A percentile compares a stretch with the other conserved stretches of the same genome.
Evolutionary conservation across 116 monocot genomes (phyloP).

Genomic region (Zostera marina): DNA sequence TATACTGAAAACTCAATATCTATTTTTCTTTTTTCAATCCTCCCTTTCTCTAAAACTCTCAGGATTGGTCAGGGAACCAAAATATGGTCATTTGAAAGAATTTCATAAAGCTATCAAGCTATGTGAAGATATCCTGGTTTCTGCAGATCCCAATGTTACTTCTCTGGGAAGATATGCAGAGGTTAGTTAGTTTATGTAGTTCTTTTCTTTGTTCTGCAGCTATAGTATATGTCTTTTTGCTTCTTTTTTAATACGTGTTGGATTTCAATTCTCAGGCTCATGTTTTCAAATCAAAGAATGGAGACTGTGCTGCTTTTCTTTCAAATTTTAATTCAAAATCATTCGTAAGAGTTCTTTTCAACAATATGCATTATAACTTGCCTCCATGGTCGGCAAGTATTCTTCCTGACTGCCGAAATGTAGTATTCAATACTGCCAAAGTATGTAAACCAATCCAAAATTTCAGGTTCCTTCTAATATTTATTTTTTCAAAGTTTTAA

Average conservation of each 20-base stretch:
- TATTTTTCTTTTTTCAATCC: neutral
- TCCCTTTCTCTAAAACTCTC: slow-evolving; percentile 4
- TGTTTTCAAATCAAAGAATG: slow-evolving; percentile 54
- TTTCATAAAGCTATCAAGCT: slow-evolving; percentile 84
- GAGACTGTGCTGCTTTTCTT: slow-evolving; percentile 94
- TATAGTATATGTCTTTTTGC: neutral
- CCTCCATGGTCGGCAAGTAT: slow-evolving; percentile 98
- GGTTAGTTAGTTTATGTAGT: slow-evolving; percentile 16
- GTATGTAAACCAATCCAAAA: slow-evolving; percentile 13
- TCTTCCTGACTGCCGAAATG: slow-evolving; percentile 80
- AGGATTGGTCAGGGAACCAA: slow-evolving; percentile 83
- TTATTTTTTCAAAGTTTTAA: neutral
- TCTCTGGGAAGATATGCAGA: slow-evolving; percentile 63
- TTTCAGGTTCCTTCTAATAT: neutral
- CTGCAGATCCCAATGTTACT: slow-evolving; percentile 64
- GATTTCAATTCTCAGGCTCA: slow-evolving; percentile 43
- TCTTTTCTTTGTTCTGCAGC: neutral
- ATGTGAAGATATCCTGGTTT: slow-evolving; percentile 77
- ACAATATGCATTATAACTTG: slow-evolving; percentile 75
- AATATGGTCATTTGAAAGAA: slow-evolving; percentile 87
- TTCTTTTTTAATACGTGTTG: neutral
- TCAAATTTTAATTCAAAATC: slow-evolving; percentile 66
- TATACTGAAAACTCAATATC: neutral
- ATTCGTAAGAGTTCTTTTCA: slow-evolving; percentile 57
- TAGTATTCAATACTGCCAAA: slow-evolving; percentile 82